Evolutionary conservation across 352 stramenopile species (phyloP).

Genomic region (Globisporangium heterothallicum): DNA sequence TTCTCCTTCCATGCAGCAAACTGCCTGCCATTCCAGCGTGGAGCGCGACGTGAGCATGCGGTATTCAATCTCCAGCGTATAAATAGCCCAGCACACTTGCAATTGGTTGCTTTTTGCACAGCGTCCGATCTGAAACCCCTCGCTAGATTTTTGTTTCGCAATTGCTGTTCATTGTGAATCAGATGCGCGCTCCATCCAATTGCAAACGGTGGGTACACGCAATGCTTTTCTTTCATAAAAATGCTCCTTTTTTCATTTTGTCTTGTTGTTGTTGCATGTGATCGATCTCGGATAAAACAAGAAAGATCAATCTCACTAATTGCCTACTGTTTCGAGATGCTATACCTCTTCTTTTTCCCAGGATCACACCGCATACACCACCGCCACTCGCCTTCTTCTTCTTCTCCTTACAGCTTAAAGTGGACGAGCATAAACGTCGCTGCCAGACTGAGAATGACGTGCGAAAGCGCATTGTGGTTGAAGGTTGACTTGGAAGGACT

Average conservation of each 20-base stretch:
- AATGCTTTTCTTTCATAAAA: not conserved
- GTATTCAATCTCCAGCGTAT: too few species aligned
- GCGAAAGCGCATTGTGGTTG: constrained; percentile 86
- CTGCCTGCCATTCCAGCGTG: too few species aligned
- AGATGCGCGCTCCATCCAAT: not conserved
- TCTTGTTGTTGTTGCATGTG: not conserved
- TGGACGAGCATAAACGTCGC: constrained; percentile 83
- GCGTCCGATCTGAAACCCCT: too few species aligned
- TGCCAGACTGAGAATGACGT: constrained; percentile 79
- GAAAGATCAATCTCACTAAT: constrained; percentile 1
- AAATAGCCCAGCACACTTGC: too few species aligned
- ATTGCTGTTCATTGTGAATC: too few species aligned
- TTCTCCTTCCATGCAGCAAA: too few species aligned
- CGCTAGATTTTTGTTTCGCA: too few species aligned
- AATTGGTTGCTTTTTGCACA: too few species aligned
- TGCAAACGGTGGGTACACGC: not conserved
- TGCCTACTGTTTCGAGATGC: constrained; percentile 6
- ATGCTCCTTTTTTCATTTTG: not conserved
- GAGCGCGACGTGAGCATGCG: too few species aligned
- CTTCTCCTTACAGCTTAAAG: constrained; percentile 49
- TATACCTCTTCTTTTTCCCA: constrained; percentile 3
- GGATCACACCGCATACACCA: too few species aligned
- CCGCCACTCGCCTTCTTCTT: too few species aligned
- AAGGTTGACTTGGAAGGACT: constrained; percentile 79
- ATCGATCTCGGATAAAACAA: not conserved